Percentiles rank a stretch among this genome's conserved stretches.
Conservation (phyloP, 1,139 yeast genomes). For the Yamadazyma trypodendri region DNA sequence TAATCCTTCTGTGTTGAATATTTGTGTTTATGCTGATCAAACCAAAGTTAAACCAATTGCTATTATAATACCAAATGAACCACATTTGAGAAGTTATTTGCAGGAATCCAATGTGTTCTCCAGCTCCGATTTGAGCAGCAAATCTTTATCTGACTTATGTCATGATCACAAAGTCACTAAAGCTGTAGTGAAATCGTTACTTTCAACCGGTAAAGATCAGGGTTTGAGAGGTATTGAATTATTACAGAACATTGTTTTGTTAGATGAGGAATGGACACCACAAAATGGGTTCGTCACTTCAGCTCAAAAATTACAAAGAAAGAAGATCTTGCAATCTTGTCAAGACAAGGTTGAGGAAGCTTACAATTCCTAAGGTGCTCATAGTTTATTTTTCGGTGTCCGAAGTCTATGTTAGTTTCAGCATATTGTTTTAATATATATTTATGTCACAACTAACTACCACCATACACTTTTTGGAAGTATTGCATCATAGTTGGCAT, state of each 20-base stretch:
- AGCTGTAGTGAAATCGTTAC: conserved; percentile 57
- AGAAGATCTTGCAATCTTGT: conserved; percentile 73
- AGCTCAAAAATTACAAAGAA: conserved; percentile 96
- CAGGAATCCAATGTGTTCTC: conserved; percentile 52
- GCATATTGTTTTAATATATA: conserved; percentile 9
- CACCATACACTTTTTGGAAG: conserved; percentile 43
- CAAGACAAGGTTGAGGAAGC: conserved; percentile 58
- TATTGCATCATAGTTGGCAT: conserved; percentile 42
- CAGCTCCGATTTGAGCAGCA: conserved; percentile 49
- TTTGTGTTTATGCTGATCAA: conserved; percentile 93
- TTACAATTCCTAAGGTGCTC: conserved; percentile 25
- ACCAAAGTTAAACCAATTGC: conserved; percentile 87
- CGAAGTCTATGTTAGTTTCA: conserved; percentile 3
- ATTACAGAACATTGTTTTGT: conserved; percentile 71
- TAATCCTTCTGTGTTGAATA: conserved; percentile 68
- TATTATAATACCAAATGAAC: conserved; percentile 79
- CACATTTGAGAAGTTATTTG: conserved; percentile 54
- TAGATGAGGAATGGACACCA: conserved; percentile 97
- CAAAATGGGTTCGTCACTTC: conserved; percentile 91
- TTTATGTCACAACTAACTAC: conserved; percentile 8
- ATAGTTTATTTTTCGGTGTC: neutral
- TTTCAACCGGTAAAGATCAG: conserved; percentile 74
- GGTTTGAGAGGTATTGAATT: conserved; percentile 88
- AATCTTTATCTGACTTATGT: conserved; percentile 44
- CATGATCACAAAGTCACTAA: conserved; percentile 56